phyloP scores from a whole-genome alignment of 2,329 filamentous ascomycete genomes.

The Calonectria pteridis region DNA sequence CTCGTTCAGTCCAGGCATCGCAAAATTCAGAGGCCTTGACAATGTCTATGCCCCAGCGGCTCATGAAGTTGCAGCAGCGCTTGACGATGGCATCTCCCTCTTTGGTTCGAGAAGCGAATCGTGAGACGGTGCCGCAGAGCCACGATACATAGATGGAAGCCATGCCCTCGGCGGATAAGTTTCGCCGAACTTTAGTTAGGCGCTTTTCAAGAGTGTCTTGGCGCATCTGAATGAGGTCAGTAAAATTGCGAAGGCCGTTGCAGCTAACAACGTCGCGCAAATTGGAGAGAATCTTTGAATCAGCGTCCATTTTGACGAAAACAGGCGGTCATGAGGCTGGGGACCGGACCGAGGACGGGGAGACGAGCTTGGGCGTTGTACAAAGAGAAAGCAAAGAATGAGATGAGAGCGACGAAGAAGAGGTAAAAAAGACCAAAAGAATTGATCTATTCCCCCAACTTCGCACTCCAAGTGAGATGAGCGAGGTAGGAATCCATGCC shows the following conservation, averaged over 20 bases:
- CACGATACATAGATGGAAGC: conserved; percentile 44
- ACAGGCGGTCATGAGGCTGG: background rate
- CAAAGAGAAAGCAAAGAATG: background rate
- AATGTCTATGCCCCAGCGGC: background rate
- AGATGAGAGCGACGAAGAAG: background rate
- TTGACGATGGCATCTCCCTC: background rate
- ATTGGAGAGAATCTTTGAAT: conserved; percentile 29
- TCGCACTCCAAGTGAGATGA: background rate
- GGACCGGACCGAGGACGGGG: background rate
- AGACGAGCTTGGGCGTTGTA: background rate
- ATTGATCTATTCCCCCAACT: no score
- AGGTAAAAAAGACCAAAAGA: background rate
- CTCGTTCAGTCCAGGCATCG: background rate
- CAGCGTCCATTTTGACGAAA: conserved; percentile 36
- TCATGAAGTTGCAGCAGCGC: background rate
- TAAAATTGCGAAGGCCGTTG: conserved; percentile 34
- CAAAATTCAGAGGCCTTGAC: background rate
- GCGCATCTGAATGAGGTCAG: conserved; percentile 40
- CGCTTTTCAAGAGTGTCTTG: conserved; percentile 41
- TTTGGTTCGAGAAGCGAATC: background rate
- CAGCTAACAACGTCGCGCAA: conserved; percentile 40
- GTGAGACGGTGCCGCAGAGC: conserved; percentile 39
- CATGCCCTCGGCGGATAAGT: conserved; percentile 30
- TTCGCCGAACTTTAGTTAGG: conserved; percentile 19
- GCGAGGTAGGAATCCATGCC: background rate